Evolutionary conservation across 495 filamentous ascomycete species (phyloP).

Genomic region (Aspergillus diversus): DNA sequence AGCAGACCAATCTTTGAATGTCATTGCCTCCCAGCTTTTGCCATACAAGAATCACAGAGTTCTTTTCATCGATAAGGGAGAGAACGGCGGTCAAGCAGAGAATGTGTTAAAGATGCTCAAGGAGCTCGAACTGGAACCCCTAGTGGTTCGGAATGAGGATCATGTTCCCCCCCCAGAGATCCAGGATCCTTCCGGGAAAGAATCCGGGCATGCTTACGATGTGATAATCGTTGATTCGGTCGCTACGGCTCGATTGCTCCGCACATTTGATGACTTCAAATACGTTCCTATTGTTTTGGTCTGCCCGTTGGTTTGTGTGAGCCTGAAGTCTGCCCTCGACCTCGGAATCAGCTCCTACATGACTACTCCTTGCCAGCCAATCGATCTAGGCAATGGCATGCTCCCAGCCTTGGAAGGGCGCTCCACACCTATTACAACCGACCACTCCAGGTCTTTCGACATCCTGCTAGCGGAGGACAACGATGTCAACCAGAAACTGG

Average conservation of each 20-base stretch:
- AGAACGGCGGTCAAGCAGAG: slow-evolving; percentile 70
- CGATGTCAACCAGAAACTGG: slow-evolving; percentile 93
- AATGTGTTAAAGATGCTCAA: slow-evolving; percentile 82
- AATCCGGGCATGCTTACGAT: slow-evolving; percentile 77
- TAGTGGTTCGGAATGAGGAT: slow-evolving; percentile 72
- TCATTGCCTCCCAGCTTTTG: slow-evolving; percentile 80
- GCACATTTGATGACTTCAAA: slow-evolving; percentile 92
- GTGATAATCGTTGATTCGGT: slow-evolving; percentile 97
- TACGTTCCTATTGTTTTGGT: slow-evolving; percentile 96
- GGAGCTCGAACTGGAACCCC: slow-evolving; percentile 76
- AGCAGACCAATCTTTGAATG: slow-evolving; percentile 77
- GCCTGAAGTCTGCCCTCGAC: slow-evolving; percentile 91
- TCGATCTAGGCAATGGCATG: slow-evolving; percentile 97
- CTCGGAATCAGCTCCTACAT: slow-evolving; percentile 98
- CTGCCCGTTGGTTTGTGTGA: slow-evolving; percentile 88
- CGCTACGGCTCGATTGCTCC: slow-evolving; percentile 80
- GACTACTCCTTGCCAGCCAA: slow-evolving; percentile 94
- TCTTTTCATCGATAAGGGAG: slow-evolving; percentile 92
- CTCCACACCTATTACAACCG: slow-evolving; percentile 86
- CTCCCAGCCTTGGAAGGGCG: slow-evolving; percentile 95
- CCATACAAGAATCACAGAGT: slow-evolving; percentile 90
- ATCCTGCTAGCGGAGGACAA: slow-evolving; percentile 98
- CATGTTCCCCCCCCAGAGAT: slow-evolving; percentile 64
- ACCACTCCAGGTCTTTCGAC: slow-evolving; percentile 94
- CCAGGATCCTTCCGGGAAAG: slow-evolving; percentile 56